Evolutionary conservation across 169 alveolate genomes (phyloP), one percentile per base, ranked within the genome.

Genomic region (Plasmodium vivax): DNA sequence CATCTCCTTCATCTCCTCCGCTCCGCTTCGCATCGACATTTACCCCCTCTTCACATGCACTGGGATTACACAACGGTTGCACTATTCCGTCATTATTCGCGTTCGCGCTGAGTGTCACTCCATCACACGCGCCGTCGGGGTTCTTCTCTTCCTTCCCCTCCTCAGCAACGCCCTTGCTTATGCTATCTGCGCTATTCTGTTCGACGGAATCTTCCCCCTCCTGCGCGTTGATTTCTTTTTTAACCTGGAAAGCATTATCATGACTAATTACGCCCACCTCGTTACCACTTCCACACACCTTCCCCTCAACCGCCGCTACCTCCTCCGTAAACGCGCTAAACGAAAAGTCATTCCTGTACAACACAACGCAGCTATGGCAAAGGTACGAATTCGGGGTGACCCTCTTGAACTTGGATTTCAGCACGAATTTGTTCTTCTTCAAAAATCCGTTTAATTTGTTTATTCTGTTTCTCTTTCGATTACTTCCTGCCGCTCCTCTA

Each of bases 361-460:
- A 62, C 56, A 80, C 14, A 58, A 88, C 38, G 36, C 94, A 88
- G 82, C 47, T 81, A 19, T 16, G 74, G 73, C 94, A 88, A 27
- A 88, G 47, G 58, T 88, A 88, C 10, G 75, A 14, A 41, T 79
- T 79, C n/a, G 94, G 94, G 32, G 84, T 38, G 51, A 88, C 38
- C 73, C 90, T 80, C 90, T 80, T 88, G 36, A 88, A 88, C 36
- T 80, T 88, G 14, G 94, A 88, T 41, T 88, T 88, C 54, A 88
- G 68, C 14, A 62, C 30, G 7, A 88, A 88, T 4, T 38, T 80
- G 19, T 88, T 88, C 19, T 68, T 88, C 54, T 56, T 88, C 54
- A 88, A 80, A 74, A 88, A 88, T 38, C n/a, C 73, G 56, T n/a
- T 88, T 68, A 88, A 43, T 62, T 80, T 88, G 32, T 68, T 87